Evolutionary conservation across 1,284 basidiomycete genomes (phyloP), one percentile per base, ranked within the genome.

Genomic region (Anthracocystis panici-leucophaei): DNA sequence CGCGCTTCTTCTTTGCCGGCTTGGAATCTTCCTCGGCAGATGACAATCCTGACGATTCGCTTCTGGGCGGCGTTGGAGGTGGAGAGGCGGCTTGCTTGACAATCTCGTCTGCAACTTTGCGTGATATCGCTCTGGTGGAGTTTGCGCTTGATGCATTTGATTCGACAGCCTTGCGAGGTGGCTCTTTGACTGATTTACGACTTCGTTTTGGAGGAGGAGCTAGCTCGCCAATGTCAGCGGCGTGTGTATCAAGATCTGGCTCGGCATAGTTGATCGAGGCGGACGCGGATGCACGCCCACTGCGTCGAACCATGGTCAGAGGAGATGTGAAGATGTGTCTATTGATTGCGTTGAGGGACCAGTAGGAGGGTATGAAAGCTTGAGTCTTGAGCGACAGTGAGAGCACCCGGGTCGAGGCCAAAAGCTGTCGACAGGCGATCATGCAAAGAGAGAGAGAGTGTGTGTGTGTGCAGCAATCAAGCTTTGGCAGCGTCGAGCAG

Each of bases 261-360:
- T 71, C 63, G 2, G 58, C 68, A 50, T 71, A 71, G 63, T 38
- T 65, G 49, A 62, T 50, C 0, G 58, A 12, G 5, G 54, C 51
- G n/a, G 61, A 60, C 25, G 66, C 66, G 2, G 68, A 71, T 41
- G 68, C 58, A 16, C 68, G 68, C 11, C 58, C 63, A 46, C 68
- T 71, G 25, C 68, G 53, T 18, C 68, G 68, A 11, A 64, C 68
- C 68, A 71, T 71, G 9, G 38, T 62, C 5, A 25, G 7, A 33
- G 29, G 4, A 5, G 55, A 54, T 0, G 25, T 29, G 31, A 14
- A n/a, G 44, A 54, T 29, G 44, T 0, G 5, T 23, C 31, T 33
- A 8, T 23, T 45, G 29, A 3, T 27, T 29, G 8, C 23, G 20
- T 48, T 40, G 45, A 10, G 25, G 20, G 20, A 12, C 23, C 10